phyloP scores from a whole-genome alignment of 2,329 filamentous ascomycete genomes.

The Colletotrichum filicis region DNA sequence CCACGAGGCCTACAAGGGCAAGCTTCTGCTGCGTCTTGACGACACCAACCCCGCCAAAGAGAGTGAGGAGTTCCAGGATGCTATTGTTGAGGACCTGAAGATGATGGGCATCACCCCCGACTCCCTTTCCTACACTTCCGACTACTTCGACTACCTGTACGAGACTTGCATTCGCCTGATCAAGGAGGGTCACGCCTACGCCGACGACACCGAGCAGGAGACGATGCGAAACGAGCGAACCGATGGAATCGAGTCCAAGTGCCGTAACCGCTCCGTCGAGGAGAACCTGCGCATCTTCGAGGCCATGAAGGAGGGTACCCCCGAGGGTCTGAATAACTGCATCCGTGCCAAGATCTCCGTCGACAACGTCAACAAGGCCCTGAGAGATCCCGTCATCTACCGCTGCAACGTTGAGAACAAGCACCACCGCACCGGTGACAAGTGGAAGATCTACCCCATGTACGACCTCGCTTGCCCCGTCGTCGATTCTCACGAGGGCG shows the following conservation, averaged over 20 bases:
- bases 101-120: conserved; percentile 94
- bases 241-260: conserved; percentile 83
- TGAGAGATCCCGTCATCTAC: conserved; percentile 98
- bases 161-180: conserved; percentile 87
- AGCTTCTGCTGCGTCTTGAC: conserved; percentile 90
- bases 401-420: conserved; percentile 78
- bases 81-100: conserved; percentile 90
- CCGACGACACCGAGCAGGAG: conserved; percentile 92
- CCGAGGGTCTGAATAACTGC: conserved; percentile 85
- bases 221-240: conserved; percentile 87
- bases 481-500: conserved; percentile 82
- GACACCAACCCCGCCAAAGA: conserved; percentile 98
- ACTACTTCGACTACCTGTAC: conserved; percentile 95
- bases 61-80: conserved; percentile 95
- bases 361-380: conserved; percentile 93
- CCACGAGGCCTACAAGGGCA: conserved; percentile 92
- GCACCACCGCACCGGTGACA: conserved; percentile 82
- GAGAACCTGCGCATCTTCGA: conserved; percentile 88
- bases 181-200: conserved; percentile 88
- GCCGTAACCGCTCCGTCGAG: conserved; percentile 81
- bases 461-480: conserved; percentile 90
- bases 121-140: conserved; percentile 87
- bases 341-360: conserved; percentile 94
- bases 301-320: conserved; percentile 89
- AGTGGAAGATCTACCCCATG: conserved; percentile 88